Evolutionary conservation across 2,329 filamentous ascomycete species (phyloP), one percentile per base, ranked within the genome.

Genomic region (Ophiostoma novo-ulmi): DNA sequence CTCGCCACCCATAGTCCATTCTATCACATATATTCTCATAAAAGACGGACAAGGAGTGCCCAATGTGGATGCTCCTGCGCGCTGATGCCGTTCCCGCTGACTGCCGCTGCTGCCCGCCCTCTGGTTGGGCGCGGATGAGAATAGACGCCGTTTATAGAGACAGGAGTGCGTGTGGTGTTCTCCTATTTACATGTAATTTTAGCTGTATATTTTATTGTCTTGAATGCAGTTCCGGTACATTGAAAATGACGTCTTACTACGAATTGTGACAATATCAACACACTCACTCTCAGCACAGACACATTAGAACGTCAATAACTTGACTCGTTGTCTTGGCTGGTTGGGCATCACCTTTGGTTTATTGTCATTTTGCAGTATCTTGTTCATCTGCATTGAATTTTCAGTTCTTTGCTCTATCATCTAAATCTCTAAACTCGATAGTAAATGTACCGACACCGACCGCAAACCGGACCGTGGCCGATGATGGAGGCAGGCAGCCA

Each of bases 1-100:
- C 38, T 13, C 38, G 11, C 1, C 38, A 13, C 38, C 31, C 31
- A 31, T 31, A 39, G 38, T 22, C 48, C 48, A 55, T 22, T 55
- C n/a, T 7, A 22, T 55, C 48, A 55, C 48, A 55, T 22, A 26
- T 26, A 26, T 11, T 26, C n/a, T 22, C n/a, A 26, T 8, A 31
- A 3, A 31, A 31, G 31, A 31, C 31, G 31, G 31, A 22, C 10
- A 22, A 22, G 22, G n/a, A 58, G 13, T 64, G 61, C 61, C 61
- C 61, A 64, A 64, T 64, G 61, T 64, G 61, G 61, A 64, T 38
- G 61, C 31, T 64, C 61, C 61, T 6, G 35, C 61, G 52, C 55
- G 20, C 61, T 38, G 61, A 35, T 64, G 20, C 61, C 61, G 61
- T 26, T 64, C 35, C 35, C 61, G 35, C 61, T 36, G 31, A 38